These are phyloP conservation scores for Epichloe uncinata DNA, from an alignment of 2,329 filamentous ascomycete genomes.

Conservation along the genomic window DNA sequence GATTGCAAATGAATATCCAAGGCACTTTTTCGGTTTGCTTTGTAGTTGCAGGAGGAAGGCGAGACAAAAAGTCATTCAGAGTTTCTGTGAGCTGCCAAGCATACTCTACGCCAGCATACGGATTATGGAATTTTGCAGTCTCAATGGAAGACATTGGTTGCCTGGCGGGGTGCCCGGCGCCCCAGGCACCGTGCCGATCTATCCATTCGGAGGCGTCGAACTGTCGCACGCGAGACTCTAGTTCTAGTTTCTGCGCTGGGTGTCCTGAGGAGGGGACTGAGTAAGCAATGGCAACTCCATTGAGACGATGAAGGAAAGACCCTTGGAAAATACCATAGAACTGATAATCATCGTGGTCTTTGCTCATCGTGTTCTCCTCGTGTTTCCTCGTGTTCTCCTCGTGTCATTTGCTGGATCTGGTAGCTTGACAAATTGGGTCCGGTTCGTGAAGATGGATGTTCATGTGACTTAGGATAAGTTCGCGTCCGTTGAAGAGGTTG, in stretches of 20 bases:
- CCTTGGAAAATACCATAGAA: not conserved
- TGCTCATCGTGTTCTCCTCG: not conserved
- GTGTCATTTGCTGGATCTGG: not conserved
- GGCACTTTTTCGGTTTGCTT: constrained; percentile 28
- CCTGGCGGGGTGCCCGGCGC: constrained; percentile 2
- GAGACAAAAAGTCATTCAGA: constrained; percentile 49
- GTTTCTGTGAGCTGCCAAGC: constrained; percentile 54
- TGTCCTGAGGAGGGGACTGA: constrained; percentile 35
- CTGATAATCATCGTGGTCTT: not conserved
- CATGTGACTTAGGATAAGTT: too few relatives aligned
- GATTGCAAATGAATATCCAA: constrained; percentile 67
- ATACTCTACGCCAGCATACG: constrained; percentile 37
- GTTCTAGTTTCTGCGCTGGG: constrained; percentile 29
- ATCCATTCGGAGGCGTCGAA: constrained; percentile 38
- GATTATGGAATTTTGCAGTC: constrained; percentile 38
- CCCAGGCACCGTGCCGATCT: constrained; percentile 2
- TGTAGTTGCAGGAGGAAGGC: constrained; percentile 55
- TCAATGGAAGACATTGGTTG: constrained; percentile 1
- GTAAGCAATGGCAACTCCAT: not conserved
- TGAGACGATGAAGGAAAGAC: not conserved
- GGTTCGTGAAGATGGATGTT: not conserved
- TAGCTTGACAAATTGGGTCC: not conserved
- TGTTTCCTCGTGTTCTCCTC: not conserved
- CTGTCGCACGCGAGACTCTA: constrained; percentile 35
- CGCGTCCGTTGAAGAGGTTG: not conserved